These are phyloP conservation scores for Herpetomonas tarakana DNA, from an alignment of 208 protist genomes.

Conservation along the genomic window DNA sequence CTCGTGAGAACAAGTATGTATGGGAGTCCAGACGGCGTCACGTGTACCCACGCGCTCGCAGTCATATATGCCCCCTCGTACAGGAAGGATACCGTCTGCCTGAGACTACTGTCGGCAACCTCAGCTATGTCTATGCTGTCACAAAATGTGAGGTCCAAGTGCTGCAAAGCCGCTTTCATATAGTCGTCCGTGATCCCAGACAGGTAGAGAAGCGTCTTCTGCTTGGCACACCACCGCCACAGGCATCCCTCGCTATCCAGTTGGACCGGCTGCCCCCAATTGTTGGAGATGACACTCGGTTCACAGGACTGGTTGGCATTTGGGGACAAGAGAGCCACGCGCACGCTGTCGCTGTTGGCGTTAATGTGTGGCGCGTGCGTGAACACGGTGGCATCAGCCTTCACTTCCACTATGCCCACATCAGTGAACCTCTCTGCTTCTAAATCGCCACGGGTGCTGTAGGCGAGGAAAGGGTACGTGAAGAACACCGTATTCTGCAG, in stretches of 20 bases:
- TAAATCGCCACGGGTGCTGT: not conserved
- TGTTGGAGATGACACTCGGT: not conserved
- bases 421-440: not conserved
- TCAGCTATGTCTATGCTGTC: too few species aligned
- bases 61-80: too few species aligned
- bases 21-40: not conserved
- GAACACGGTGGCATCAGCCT: not conserved
- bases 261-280: not conserved
- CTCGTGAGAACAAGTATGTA: not conserved
- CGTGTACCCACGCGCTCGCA: not conserved
- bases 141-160: not conserved
- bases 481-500: not conserved
- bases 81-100: too few species aligned
- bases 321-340: not conserved
- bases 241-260: not conserved
- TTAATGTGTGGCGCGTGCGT: not conserved
- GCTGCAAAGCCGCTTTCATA: not conserved
- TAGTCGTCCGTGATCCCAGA: not conserved
- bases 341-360: not conserved
- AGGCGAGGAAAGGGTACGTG: not conserved
- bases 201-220: not conserved
- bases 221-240: not conserved
- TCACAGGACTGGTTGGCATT: not conserved
- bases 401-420: not conserved
- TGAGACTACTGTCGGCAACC: too few species aligned